These are phyloP conservation scores for Aspergillus leporis DNA, from an alignment of 495 filamentous ascomycete genomes.

Conservation along the genomic window DNA sequence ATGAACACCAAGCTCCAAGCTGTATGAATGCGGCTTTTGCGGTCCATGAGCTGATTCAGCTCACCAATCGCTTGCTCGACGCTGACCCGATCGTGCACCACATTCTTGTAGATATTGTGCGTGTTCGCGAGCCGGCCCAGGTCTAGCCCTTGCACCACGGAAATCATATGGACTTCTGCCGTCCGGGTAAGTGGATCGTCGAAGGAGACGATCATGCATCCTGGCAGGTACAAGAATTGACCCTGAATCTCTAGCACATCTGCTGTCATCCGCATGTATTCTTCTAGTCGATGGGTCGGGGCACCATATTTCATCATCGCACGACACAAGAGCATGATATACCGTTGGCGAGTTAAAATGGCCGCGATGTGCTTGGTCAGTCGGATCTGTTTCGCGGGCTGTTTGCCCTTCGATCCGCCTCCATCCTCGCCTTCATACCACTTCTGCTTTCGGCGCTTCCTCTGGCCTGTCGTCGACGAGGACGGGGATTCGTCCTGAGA, in stretches of 20 bases:
- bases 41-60: conserved; percentile 61
- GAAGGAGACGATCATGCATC: conserved; percentile 92
- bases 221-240: conserved; percentile 87
- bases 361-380: conserved; percentile 85
- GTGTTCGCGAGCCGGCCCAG: conserved; percentile 78
- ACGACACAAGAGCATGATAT: conserved; percentile 82
- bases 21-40: conserved; percentile 49
- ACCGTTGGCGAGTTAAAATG: conserved; percentile 73
- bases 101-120: conserved; percentile 86
- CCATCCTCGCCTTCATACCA: conserved; percentile 31
- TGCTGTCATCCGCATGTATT: conserved; percentile 86
- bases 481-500: conserved; percentile 19
- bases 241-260: conserved; percentile 82
- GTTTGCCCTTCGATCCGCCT: conserved; percentile 13
- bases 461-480: conserved; percentile 14
- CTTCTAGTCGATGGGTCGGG: conserved; percentile 72
- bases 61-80: conserved; percentile 73
- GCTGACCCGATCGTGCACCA: conserved; percentile 80
- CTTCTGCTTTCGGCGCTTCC: conserved; percentile 36
- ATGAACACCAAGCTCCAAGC: conserved; percentile 69
- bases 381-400: conserved; percentile 23
- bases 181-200: conserved; percentile 85
- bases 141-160: conserved; percentile 71
- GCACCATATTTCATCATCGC: conserved; percentile 82
- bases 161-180: conserved; percentile 84